Percentiles rank a stretch among this genome's conserved stretches.
Evolutionary conservation across 345 rosid species (phyloP).

Genomic region (Tarenaya hassleriana): DNA sequence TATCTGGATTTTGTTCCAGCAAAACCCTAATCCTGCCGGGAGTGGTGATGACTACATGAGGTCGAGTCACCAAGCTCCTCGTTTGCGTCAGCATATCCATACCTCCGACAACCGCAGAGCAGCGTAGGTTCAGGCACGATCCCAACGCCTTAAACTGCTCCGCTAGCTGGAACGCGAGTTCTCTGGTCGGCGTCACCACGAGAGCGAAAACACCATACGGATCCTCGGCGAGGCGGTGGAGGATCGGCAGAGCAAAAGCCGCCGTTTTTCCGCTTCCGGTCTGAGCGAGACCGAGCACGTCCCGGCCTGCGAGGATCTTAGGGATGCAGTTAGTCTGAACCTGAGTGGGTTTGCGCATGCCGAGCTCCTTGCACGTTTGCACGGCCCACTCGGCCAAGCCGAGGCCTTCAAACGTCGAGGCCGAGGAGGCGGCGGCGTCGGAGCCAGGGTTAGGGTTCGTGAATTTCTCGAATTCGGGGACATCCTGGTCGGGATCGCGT

Average conservation of each 20-base stretch:
- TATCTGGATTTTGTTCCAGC: conserved; percentile 71
- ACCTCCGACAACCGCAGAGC: conserved; percentile 84
- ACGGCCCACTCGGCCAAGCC: conserved; percentile 83
- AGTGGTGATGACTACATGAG: conserved; percentile 83
- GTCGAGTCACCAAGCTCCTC: conserved; percentile 50
- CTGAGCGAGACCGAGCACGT: conserved; percentile 84
- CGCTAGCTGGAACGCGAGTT: conserved; percentile 86
- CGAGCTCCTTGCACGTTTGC: conserved; percentile 78
- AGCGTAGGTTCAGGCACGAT: conserved; percentile 71
- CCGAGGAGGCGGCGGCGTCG: conserved; percentile 11
- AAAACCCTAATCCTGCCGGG: conserved; percentile 89
- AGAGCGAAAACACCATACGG: conserved; percentile 78
- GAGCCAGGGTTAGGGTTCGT: conserved; percentile 22
- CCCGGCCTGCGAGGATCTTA: conserved; percentile 56
- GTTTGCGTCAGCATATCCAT: conserved; percentile 85
- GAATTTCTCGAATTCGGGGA: conserved; percentile 39
- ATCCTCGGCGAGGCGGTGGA: conserved; percentile 68
- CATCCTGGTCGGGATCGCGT: conserved; percentile 15
- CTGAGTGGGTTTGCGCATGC: conserved; percentile 71
- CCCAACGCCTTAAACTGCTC: conserved; percentile 93
- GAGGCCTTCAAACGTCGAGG: conserved; percentile 42
- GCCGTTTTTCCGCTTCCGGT: conserved; percentile 96
- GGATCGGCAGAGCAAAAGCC: conserved; percentile 89
- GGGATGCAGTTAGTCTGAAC: conserved; percentile 89
- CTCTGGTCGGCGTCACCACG: conserved; percentile 91